phyloP scores from a whole-genome alignment of 257 asterid genomes.

The Dorcoceras hygrometricum region DNA sequence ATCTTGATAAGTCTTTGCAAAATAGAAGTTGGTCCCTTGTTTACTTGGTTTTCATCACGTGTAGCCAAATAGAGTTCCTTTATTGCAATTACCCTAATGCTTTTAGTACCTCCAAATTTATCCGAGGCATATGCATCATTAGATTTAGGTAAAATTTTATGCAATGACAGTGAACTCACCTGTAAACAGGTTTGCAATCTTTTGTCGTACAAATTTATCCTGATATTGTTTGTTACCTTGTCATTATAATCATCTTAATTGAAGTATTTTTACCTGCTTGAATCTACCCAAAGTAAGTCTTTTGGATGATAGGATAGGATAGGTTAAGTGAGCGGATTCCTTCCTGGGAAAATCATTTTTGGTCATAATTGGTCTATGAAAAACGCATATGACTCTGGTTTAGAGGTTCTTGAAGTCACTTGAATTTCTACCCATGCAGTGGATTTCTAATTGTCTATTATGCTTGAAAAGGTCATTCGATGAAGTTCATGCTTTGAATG shows the following conservation, averaged over 20 bases:
- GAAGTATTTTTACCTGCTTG: neutral
- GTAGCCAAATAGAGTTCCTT: neutral
- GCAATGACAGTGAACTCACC: too few species aligned
- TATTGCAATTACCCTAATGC: neutral
- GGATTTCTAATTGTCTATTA: neutral
- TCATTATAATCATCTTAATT: neutral
- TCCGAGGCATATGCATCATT: neutral
- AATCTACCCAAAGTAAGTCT: neutral
- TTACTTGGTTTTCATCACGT: neutral
- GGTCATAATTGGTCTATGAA: neutral
- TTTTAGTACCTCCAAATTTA: neutral
- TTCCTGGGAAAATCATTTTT: conserved; percentile 14
- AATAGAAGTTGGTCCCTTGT: neutral
- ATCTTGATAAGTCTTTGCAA: too few species aligned
- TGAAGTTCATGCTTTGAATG: too few species aligned
- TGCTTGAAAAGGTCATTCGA: too few species aligned
- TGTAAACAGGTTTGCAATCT: too few species aligned
- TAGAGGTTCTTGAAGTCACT: conserved; percentile 11
- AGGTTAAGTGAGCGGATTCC: neutral
- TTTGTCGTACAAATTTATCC: too few species aligned
- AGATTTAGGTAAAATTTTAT: too few species aligned
- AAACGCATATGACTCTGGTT: neutral
- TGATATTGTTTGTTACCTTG: too few species aligned
- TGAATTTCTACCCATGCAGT: neutral
- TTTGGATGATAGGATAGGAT: neutral